A percentile compares a stretch with the other conserved stretches of the same genome.
These are phyloP conservation scores for Schizothecium vesticola DNA, from an alignment of 495 filamentous ascomycete species.

Conservation along the genomic window DNA sequence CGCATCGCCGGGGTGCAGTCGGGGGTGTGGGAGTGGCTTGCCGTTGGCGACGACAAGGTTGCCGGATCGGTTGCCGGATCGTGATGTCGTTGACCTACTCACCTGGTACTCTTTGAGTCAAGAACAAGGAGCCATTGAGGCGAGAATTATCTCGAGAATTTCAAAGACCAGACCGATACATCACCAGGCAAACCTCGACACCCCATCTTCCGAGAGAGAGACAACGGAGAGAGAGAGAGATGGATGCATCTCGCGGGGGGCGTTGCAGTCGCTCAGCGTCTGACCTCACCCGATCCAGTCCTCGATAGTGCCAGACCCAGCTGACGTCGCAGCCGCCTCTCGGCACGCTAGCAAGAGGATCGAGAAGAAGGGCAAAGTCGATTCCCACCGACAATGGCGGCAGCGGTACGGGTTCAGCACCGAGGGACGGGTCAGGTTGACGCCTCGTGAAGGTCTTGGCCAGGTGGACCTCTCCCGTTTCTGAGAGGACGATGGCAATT, in stretches of 20 bases:
- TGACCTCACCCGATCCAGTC: not conserved
- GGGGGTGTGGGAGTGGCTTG: not conserved
- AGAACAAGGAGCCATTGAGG: not conserved
- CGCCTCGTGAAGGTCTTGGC: not conserved
- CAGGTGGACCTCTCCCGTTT: not conserved
- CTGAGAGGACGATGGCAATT: not conserved
- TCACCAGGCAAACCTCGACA: not conserved
- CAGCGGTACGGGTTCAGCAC: not conserved
- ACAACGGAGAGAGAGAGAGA: not conserved
- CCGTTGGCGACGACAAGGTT: not conserved
- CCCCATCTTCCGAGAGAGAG: not conserved
- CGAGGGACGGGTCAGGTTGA: not conserved
- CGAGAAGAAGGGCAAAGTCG: not conserved
- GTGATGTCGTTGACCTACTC: not conserved
- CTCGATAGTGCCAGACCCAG: not conserved
- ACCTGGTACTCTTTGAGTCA: not conserved
- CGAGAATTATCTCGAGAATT: not conserved
- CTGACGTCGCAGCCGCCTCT: not conserved
- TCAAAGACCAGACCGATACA: not conserved
- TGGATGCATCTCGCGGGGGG: not conserved
- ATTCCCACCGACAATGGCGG: not conserved
- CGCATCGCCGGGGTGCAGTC: not conserved
- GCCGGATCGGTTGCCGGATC: not conserved
- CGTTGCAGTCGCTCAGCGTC: not conserved
- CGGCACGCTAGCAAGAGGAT: not conserved